These are phyloP conservation scores for Chalara sp. DNA, from an alignment of 2,329 filamentous ascomycete genomes.

Conservation along the genomic window DNA sequence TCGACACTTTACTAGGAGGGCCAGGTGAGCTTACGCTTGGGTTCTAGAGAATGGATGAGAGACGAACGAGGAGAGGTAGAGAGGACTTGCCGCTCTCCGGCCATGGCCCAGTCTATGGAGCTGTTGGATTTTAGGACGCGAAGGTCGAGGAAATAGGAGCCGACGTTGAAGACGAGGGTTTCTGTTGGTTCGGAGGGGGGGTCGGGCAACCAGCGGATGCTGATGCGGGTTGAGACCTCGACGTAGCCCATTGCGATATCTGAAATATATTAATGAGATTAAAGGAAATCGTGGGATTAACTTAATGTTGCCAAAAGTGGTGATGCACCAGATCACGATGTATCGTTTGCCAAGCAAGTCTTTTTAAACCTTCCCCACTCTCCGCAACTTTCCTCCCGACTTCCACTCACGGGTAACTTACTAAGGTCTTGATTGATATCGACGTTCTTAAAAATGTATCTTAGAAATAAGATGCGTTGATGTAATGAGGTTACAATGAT, in stretches of 20 bases:
- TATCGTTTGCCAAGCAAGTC: no score
- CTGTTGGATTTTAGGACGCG: slow-evolving; percentile 30
- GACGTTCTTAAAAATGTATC: no score
- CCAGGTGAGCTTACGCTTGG: background rate
- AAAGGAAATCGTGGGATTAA: background rate
- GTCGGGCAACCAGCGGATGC: slow-evolving; percentile 35
- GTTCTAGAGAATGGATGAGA: background rate
- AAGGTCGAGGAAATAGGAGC: slow-evolving; percentile 36
- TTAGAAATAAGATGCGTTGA: no score
- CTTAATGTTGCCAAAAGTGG: no score
- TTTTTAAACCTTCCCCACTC: no score
- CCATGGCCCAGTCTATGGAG: slow-evolving; percentile 36
- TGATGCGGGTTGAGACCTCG: slow-evolving; percentile 32
- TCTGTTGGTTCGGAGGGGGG: slow-evolving; percentile 35
- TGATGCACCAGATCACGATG: no score
- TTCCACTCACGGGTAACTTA: no score
- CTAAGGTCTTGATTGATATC: no score
- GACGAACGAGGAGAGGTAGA: slow-evolving; percentile 28
- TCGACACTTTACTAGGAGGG: slow-evolving; percentile 24
- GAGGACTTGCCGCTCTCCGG: slow-evolving; percentile 32
- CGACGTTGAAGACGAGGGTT: slow-evolving; percentile 35
- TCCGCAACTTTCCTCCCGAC: no score
- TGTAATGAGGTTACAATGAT: no score
- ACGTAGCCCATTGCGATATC: background rate
- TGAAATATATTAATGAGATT: background rate